Evolutionary conservation across 352 stramenopile genomes (phyloP).

Genomic region (Globisporangium paroecandrum): DNA sequence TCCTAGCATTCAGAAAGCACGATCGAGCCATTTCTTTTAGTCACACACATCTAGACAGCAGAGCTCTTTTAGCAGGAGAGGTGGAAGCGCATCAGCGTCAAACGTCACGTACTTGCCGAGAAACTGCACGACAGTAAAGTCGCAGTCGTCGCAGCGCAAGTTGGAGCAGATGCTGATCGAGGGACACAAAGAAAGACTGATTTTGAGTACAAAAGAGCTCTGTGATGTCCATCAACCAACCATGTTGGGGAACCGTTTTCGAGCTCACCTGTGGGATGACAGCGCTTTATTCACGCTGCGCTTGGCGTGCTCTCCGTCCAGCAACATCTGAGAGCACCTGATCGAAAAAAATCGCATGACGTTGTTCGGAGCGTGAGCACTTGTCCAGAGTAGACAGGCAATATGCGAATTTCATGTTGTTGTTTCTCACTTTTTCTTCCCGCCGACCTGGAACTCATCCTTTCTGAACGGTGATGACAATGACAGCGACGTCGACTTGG

Average conservation of each 20-base stretch:
- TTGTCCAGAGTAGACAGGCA: neutral
- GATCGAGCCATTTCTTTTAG: neutral
- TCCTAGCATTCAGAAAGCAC: constrained; percentile 23
- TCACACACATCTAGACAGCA: neutral
- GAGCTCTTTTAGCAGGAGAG: neutral
- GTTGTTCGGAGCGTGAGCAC: neutral
- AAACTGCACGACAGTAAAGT: constrained; percentile 81
- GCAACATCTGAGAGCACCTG: constrained; percentile 53
- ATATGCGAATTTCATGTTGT: neutral
- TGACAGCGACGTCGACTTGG: constrained; percentile 1
- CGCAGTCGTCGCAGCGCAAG: constrained; percentile 78
- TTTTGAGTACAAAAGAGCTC: constrained; percentile 4
- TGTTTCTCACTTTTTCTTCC: constrained; percentile 54
- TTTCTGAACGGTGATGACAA: constrained; percentile 18
- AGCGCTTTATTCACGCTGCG: constrained; percentile 60
- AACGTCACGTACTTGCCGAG: constrained; percentile 49
- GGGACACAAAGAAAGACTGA: neutral
- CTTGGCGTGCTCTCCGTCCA: constrained; percentile 53
- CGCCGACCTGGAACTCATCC: constrained; percentile 35
- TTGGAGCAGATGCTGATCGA: constrained; percentile 52
- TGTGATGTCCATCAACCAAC: neutral
- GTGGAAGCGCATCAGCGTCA: neutral
- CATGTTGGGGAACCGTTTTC: neutral
- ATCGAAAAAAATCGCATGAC: neutral
- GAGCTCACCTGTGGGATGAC: constrained; percentile 35